phyloP scores from a whole-genome alignment of 2,329 filamentous ascomycete species.

The Daldinia sp. region DNA sequence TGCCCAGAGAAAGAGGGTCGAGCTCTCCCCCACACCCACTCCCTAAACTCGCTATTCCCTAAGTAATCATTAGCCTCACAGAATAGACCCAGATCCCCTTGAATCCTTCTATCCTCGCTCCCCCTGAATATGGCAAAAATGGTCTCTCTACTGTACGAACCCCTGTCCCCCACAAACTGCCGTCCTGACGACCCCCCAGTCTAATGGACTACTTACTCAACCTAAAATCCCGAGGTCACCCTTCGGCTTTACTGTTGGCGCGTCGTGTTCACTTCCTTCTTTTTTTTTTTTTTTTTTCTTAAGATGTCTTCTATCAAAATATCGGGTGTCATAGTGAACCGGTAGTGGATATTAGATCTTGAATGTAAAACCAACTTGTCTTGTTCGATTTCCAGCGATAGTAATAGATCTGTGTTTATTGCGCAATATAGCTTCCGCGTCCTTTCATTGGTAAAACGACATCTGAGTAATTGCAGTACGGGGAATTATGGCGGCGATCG shows the following conservation, averaged over 20 bases:
- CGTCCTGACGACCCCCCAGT: constrained; percentile 22
- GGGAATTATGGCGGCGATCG: constrained; percentile 40
- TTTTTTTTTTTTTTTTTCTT: constrained; percentile 18
- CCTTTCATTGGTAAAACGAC: constrained; percentile 8
- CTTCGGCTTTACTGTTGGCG: constrained; percentile 38
- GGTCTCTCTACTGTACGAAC: neutral
- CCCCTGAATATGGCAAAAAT: constrained; percentile 1
- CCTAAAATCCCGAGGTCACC: constrained; percentile 40
- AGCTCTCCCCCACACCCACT: neutral
- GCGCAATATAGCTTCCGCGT: neutral
- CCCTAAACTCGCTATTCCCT: neutral
- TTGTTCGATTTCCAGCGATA: constrained; percentile 13
- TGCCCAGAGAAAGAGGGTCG: constrained; percentile 1
- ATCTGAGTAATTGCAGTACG: neutral
- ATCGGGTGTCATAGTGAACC: constrained; percentile 3
- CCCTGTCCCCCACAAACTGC: constrained; percentile 41
- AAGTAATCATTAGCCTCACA: neutral
- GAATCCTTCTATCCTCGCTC: neutral
- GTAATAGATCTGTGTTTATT: constrained; percentile 8
- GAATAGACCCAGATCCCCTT: neutral
- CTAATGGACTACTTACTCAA: constrained; percentile 19
- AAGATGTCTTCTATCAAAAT: constrained; percentile 22
- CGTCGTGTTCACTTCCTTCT: constrained; percentile 14
- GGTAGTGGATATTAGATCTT: constrained; percentile 23
- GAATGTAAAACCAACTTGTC: constrained; percentile 26